phyloP scores from a whole-genome alignment of 2,329 filamentous ascomycete genomes.

The Penicillium sp. region DNA sequence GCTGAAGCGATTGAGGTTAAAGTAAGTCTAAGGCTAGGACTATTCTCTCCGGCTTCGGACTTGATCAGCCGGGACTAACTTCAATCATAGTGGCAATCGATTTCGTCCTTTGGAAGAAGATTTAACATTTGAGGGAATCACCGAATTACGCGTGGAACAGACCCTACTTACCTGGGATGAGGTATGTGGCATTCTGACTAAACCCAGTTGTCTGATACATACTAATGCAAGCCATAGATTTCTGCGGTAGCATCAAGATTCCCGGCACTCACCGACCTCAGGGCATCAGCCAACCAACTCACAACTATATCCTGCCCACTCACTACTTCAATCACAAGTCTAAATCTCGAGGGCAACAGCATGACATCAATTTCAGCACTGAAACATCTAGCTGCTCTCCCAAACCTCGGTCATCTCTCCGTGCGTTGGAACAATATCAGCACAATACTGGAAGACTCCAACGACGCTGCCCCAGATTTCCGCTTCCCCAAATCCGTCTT shows the following conservation, averaged over 20 bases:
- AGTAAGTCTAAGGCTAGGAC: slow-evolving; percentile 54
- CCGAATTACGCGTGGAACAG: slow-evolving; percentile 66
- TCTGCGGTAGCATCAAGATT: slow-evolving; percentile 34
- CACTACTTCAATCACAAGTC: slow-evolving; percentile 39
- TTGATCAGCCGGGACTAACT: slow-evolving; percentile 13
- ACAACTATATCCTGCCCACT: slow-evolving; percentile 30
- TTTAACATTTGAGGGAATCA: slow-evolving; percentile 53
- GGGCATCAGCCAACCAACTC: slow-evolving; percentile 40
- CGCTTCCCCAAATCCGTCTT: slow-evolving; percentile 58
- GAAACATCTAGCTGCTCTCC: slow-evolving; percentile 55
- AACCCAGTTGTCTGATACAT: not conserved
- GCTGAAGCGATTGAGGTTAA: slow-evolving; percentile 67
- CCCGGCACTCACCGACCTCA: slow-evolving; percentile 35
- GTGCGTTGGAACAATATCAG: slow-evolving; percentile 77
- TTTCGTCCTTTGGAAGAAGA: slow-evolving; percentile 45
- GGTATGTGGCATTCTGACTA: slow-evolving; percentile 44
- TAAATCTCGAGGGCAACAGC: slow-evolving; percentile 53
- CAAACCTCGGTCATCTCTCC: slow-evolving; percentile 50
- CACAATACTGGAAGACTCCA: slow-evolving; percentile 38
- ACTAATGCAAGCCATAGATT: slow-evolving; percentile 31
- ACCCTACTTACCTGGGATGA: slow-evolving; percentile 68
- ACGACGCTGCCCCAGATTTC: slow-evolving; percentile 36
- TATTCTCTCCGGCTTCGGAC: not conserved
- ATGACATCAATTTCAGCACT: slow-evolving; percentile 40
- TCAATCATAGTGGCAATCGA: slow-evolving; percentile 67